phyloP scores from a whole-genome alignment of 345 rosid genomes.

The Nephelium lappaceum region DNA sequence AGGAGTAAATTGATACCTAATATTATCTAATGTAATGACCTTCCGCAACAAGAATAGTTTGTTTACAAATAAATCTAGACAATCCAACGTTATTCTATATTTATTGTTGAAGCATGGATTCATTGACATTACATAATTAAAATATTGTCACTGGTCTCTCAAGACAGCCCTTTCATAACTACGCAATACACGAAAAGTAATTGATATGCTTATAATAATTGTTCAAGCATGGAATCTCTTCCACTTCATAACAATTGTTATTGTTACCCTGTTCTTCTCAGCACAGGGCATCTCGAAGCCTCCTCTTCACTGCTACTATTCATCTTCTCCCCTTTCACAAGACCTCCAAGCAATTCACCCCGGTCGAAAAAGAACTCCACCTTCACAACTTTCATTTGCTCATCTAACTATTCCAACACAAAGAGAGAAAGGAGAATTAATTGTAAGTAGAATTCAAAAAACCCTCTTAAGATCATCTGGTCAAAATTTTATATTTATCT shows the following conservation, averaged over 20 bases:
- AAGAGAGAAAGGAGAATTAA: not conserved
- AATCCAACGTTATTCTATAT: too few species aligned
- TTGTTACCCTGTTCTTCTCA: conserved; percentile 37
- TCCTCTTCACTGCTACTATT: conserved; percentile 17
- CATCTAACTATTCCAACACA: conserved; percentile 40
- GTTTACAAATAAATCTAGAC: too few species aligned
- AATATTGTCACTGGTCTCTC: too few species aligned
- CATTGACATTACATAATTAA: too few species aligned
- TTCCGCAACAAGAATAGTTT: too few species aligned
- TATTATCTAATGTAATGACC: too few species aligned
- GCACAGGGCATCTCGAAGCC: conserved; percentile 51
- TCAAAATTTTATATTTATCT: too few species aligned
- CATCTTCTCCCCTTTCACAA: conserved; percentile 38
- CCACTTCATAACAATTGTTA: not conserved
- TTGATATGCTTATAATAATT: not conserved
- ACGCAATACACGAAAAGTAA: too few species aligned
- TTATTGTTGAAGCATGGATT: too few species aligned
- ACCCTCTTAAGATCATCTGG: too few species aligned
- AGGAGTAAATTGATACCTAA: too few species aligned
- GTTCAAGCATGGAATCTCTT: not conserved
- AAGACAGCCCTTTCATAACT: too few species aligned
- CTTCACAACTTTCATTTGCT: conserved; percentile 50
- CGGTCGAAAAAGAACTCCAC: conserved; percentile 58
- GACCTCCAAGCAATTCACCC: conserved; percentile 64
- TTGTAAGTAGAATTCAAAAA: not conserved